Evolutionary conservation across 805 yeast species (phyloP), one percentile per base, ranked within the genome.

Genomic region (Metschnikowia kunwiensis): DNA sequence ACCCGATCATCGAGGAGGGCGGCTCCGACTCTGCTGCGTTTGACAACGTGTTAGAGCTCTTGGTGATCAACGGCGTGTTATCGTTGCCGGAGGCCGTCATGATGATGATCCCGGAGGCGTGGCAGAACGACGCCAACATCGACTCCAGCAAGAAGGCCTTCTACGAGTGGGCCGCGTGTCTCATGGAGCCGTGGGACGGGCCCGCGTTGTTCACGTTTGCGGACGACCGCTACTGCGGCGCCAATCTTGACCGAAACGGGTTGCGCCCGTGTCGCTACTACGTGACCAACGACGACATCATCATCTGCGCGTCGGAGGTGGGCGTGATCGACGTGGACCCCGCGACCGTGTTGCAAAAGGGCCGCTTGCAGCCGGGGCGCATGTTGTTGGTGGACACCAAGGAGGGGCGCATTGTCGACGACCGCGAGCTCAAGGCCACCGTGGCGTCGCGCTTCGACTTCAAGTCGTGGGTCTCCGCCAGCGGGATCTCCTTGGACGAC

Each of bases 151-250:
- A 89, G 68, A 80, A 76, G 53, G 97, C 97, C 1, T 91, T 94
- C 65, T 91, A 91, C 68, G 97, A 93, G 63, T 91, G 97, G 97
- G 97, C 97, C 31, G 96, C 97, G 9, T 88, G 97, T 67, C 68
- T 91, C 48, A 93, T 93, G 96, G 98, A 91, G 69, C 97, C 97
- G 7, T 91, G 98, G 98, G 98, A 91, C 67, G 98, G 98, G 48
- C 98, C 98, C 13, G 97, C 97, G 23, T 70, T 93, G 50, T 86
- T 91, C 70, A 88, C 95, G 20, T 93, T 91, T 63, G 91, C 97
- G 24, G 97, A 91, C 63, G 97, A 96, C 51, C 77, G 97, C 53
- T 91, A 86, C 75, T 87, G 96, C 68, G 98, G 98, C 72, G 98
- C 98, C 32, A 89, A 89, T 62, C 75, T 93, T 49, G 98, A 91